A percentile compares a stretch with the other conserved stretches of the same genome.
phyloP scores from a whole-genome alignment of 1,284 basidiomycete genomes.

The Chondrostereum purpureum region DNA sequence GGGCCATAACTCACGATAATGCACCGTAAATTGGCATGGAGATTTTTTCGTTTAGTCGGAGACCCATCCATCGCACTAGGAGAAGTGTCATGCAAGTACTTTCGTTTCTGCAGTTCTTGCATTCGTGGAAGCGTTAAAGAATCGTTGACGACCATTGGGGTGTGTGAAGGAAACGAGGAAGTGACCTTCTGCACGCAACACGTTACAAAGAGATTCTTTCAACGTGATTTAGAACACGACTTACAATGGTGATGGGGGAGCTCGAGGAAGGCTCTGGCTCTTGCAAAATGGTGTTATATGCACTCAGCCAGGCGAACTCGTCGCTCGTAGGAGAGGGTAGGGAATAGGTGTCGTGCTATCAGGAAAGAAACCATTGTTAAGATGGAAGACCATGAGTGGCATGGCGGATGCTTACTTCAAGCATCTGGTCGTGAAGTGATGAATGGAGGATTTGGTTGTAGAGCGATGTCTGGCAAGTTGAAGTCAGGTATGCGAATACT shows the following conservation, averaged over 20 bases:
- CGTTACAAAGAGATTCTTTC: not conserved
- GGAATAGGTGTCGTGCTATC: slow-evolving; percentile 23
- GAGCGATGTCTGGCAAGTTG: slow-evolving; percentile 14
- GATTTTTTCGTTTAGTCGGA: not conserved
- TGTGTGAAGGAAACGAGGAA: slow-evolving; percentile 6
- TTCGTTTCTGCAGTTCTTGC: not conserved
- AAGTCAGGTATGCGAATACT: too few relatives aligned
- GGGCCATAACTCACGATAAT: not conserved
- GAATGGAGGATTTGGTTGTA: slow-evolving; percentile 16
- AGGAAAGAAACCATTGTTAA: slow-evolving; percentile 12
- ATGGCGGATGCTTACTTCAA: slow-evolving; percentile 19
- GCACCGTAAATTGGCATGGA: not conserved
- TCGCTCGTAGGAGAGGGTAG: slow-evolving; percentile 31
- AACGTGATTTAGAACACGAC: too few relatives aligned
- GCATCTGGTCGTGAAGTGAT: slow-evolving; percentile 17
- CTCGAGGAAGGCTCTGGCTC: slow-evolving; percentile 3
- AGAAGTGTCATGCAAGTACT: not conserved
- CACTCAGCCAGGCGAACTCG: slow-evolving; percentile 40
- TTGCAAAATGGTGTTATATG: slow-evolving; percentile 23
- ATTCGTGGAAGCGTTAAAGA: slow-evolving; percentile 1
- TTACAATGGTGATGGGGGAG: slow-evolving; percentile 6
- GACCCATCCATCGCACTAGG: not conserved
- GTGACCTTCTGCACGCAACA: slow-evolving; percentile 2
- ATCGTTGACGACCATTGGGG: not conserved
- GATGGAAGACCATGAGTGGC: slow-evolving; percentile 11